Evolutionary conservation across 1,139 yeast genomes (phyloP), one percentile per base, ranked within the genome.

Genomic region (Kodamaea sp.): DNA sequence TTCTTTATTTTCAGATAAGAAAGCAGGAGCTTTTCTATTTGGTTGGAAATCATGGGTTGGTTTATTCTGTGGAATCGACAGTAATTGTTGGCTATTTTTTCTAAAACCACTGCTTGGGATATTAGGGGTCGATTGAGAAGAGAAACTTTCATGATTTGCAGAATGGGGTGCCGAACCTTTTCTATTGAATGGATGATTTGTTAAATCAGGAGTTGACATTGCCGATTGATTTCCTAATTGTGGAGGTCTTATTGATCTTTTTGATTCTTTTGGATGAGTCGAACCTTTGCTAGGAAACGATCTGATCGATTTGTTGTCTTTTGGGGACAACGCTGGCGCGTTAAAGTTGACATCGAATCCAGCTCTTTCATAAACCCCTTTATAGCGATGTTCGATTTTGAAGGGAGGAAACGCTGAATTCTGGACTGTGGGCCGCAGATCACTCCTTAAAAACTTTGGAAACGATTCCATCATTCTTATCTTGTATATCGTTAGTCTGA

Each of bases 321-420:
- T 41, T n/a, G 43, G 40, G 33, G 37, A 41, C n/a, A n/a, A n/a
- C 15, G 31, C 23, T 22, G 26, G 31, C 29, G 35, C 39, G 32
- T 31, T 34, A 41, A 54, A 52, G 46, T 67, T 67, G 27, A 78
- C 76, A 33, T 79, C 84, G 48, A 80, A 80, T 0, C 86, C 86
- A 0, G 85, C 85, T 48, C 84, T 59, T 55, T 80, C 85, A 47
- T 79, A 73, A 5, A 79, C 85, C 1, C 84, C 81, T 48, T 67
- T 68, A 54, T 78, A 79, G 29, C 77, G 62, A 37, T 72, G 78
- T 34, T 73, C 74, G 2, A 75, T 67, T 45, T 76, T 78, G 48
- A 80, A 62, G 0, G 80, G 76, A n/a, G 86, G 86, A 48, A 80
- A 80, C 1, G 85, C 72, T 27, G 73, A 49, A 41, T 67, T 70